phyloP scores from a whole-genome alignment of 495 filamentous ascomycete species.

The Amorphotheca resinae region DNA sequence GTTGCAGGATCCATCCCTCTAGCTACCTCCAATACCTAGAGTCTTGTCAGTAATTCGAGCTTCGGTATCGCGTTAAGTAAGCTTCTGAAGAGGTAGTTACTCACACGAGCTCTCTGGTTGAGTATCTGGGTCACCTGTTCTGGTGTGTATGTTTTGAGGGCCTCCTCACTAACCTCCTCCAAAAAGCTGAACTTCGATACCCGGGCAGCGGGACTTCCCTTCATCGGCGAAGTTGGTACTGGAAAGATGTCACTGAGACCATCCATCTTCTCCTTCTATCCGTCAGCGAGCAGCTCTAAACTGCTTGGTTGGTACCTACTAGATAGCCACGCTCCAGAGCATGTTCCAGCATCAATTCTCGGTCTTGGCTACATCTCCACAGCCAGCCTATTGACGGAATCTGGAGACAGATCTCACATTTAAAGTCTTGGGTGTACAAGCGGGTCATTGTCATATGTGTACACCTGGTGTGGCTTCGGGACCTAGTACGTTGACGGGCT shows the following conservation, averaged over 20 bases:
- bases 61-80: no score
- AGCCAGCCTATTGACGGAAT: conserved; percentile 46
- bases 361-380: conserved; percentile 52
- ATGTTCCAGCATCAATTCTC: conserved; percentile 30
- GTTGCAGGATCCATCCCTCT: conserved; percentile 3
- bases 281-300: background rate
- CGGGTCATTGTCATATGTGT: conserved; percentile 49
- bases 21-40: conserved; percentile 20
- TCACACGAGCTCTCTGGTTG: conserved; percentile 24
- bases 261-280: conserved; percentile 21
- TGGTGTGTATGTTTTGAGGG: conserved; percentile 31
- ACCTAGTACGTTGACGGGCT: background rate
- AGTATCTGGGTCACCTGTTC: conserved; percentile 29
- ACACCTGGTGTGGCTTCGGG: conserved; percentile 27
- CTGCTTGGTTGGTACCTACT: conserved; percentile 18
- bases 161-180: conserved; percentile 36
- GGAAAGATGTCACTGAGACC: conserved; percentile 16
- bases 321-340: conserved; percentile 20
- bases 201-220: conserved; percentile 11
- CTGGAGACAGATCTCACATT: conserved; percentile 40
- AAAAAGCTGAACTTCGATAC: conserved; percentile 28
- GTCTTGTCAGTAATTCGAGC: background rate
- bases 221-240: conserved; percentile 2
- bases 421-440: conserved; percentile 29
- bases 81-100: background rate